Evolutionary conservation across 768 basidiomycete genomes (phyloP), one percentile per base, ranked within the genome.

Genomic region (Heimioporus sp.): DNA sequence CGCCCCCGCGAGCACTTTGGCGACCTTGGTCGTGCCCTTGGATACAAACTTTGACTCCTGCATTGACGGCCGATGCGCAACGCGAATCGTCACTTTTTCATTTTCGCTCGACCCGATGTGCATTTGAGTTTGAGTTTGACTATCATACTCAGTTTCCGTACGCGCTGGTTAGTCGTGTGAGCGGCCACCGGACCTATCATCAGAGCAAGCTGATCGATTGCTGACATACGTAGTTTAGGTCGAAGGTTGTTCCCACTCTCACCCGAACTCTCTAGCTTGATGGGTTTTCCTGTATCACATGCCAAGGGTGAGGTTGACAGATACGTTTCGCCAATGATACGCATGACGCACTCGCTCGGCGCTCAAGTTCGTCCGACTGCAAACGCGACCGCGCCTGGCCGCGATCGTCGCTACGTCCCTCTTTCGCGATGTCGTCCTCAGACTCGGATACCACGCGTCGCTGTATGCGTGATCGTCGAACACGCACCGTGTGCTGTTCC

Each of bases 21-120:
- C 43, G 2, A 71, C 67, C n/a, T 52, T 71, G 17, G 69, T 69
- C n/a, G 63, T 59, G 20, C 47, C 36, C n/a, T 67, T 71, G 5
- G 58, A 51, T 20, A 57, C 65, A 21, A 69, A 71, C 32, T 69
- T 70, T 11, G 69, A 58, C 44, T 69, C 65, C 44, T 69, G 69
- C 37, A 53, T 53, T 8, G 69, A 59, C 0, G 57, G 46, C 10
- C 59, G 67, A 39, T 69, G 67, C 32, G 65, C 61, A 30, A 71
- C 66, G 15, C 67, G 70, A n/a, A 69, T 64, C 53, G 57, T 54
- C 34, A 68, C 38, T 32, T 61, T 65, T 2, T 54, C 52, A 10
- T 3, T 39, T 11, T 59, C 57, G 5, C 31, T 39, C 0, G 48
- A 36, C 21, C 53, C 62, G 47, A 11, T n/a, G 15, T n/a, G 37